Evolutionary conservation across 805 yeast genomes (phyloP), one percentile per base, ranked within the genome.

Genomic region (Kodamaea hsintzibuensis): DNA sequence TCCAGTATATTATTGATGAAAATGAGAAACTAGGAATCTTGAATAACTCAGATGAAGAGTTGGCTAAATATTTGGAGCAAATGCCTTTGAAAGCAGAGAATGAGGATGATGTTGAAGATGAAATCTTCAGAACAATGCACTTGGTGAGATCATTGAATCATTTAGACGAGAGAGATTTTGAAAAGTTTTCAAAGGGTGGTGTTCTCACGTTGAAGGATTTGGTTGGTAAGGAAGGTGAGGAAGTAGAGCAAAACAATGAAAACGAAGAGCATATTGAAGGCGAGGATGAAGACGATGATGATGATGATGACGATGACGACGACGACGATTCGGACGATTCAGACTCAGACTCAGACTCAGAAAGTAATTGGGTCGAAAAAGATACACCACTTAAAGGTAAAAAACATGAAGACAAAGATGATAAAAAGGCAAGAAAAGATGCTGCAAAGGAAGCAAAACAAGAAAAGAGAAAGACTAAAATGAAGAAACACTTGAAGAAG

Each of bases 161-260:
- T 74, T 65, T 92, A 67, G 89, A 95, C 66, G 99, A 95, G 64
- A 79, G 97, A 56, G 99, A 95, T 67, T 90, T 89, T 60, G 85
- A 83, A 47, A 86, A 88, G 62, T 88, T 89, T 60, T 76, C 84
- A 1, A 83, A 84, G 56, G 98, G 97, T 25, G 85, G 89, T 60
- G 88, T 90, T 40, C 91, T 86, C 58, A 85, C 93, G 1, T 75
- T 95, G 57, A 86, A 82, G 53, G 85, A 85, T 50, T 70, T 88
- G 48, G 83, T 83, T 38, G 51, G 49, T 8, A 37, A 50, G 17
- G 54, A 52, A 42, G 42, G 38, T 44, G 70, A 65, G 7, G 68
- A 61, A 4, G 66, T 58, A 1, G 69, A 63, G 2, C 64, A 61
- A 3, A 69, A 62, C 5, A 67, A 60, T 2, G 64, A 57, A 1